A percentile compares a stretch with the other conserved stretches of the same genome.
These are phyloP conservation scores for Colletotrichum lentis DNA, from an alignment of 2,329 filamentous ascomycete genomes.

Conservation along the genomic window DNA sequence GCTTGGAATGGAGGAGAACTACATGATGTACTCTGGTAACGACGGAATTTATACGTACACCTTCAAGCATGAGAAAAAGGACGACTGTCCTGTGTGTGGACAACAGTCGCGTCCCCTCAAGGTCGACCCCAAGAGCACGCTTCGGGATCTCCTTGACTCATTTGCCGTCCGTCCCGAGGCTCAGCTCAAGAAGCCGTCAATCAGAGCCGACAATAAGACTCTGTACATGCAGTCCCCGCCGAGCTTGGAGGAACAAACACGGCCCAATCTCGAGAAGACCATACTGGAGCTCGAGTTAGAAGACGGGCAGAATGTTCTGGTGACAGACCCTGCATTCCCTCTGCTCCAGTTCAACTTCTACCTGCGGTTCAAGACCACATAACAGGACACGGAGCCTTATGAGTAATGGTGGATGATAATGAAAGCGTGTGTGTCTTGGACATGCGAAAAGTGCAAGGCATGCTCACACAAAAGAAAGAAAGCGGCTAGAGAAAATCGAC, in stretches of 20 bases:
- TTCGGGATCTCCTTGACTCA: constrained; percentile 86
- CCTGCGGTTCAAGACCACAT: constrained; percentile 55
- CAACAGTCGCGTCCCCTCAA: constrained; percentile 78
- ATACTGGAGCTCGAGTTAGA: constrained; percentile 75
- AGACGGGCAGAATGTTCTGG: constrained; percentile 86
- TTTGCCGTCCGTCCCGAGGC: constrained; percentile 85
- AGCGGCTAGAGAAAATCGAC: not conserved
- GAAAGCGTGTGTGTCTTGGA: constrained; percentile 15
- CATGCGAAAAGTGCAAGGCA: not conserved
- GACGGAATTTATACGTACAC: constrained; percentile 97
- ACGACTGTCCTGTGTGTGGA: constrained; percentile 94
- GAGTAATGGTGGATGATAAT: constrained; percentile 26
- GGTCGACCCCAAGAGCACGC: constrained; percentile 74
- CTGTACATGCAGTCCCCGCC: constrained; percentile 89
- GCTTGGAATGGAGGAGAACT: constrained; percentile 82
- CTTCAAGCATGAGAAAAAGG: constrained; percentile 92
- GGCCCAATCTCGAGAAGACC: constrained; percentile 81
- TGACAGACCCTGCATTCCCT: constrained; percentile 89
- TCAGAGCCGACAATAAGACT: constrained; percentile 80
- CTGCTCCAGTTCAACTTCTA: constrained; percentile 72
- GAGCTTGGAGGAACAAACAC: constrained; percentile 82
- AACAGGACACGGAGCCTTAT: not conserved
- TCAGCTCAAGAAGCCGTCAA: constrained; percentile 91
- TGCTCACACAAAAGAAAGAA: not conserved
- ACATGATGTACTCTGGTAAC: constrained; percentile 99